These are phyloP conservation scores for Neurospora sp. DNA, from an alignment of 2,329 filamentous ascomycete genomes.

Conservation along the genomic window DNA sequence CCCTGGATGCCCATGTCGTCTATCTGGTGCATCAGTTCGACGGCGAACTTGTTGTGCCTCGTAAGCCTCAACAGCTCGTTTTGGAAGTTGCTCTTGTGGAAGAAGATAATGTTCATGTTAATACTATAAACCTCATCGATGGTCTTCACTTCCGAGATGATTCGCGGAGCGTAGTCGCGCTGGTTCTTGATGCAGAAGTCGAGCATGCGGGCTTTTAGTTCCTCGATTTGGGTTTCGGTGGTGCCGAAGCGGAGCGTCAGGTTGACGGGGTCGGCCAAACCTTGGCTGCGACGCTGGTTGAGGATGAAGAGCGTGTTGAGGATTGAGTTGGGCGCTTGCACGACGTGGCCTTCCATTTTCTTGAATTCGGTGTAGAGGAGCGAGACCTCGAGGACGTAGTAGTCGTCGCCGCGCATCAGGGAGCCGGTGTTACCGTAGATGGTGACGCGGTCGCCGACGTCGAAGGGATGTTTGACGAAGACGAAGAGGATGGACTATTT, in stretches of 20 bases:
- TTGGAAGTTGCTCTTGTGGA: conserved; percentile 96
- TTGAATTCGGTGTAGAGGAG: conserved; percentile 95
- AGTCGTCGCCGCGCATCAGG: conserved; percentile 74
- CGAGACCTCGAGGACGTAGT: conserved; percentile 91
- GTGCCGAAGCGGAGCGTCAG: conserved; percentile 86
- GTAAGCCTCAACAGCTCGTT: conserved; percentile 86
- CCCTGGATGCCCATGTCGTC: conserved; percentile 77
- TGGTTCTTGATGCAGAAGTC: conserved; percentile 80
- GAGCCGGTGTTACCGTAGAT: conserved; percentile 84
- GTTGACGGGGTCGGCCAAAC: conserved; percentile 74
- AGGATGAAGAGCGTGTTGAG: conserved; percentile 90
- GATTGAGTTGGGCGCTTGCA: conserved; percentile 90
- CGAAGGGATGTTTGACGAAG: conserved; percentile 94
- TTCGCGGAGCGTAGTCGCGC: conserved; percentile 52
- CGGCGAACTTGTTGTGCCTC: conserved; percentile 89
- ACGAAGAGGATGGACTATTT: conserved; percentile 79
- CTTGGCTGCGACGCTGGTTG: conserved; percentile 84
- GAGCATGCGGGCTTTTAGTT: conserved; percentile 67
- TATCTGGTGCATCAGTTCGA: conserved; percentile 80
- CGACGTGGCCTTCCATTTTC: conserved; percentile 95
- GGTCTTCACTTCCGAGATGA: conserved; percentile 58
- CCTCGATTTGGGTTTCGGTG: conserved; percentile 69
- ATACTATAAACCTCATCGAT: conserved; percentile 78
- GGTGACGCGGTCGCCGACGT: conserved; percentile 86
- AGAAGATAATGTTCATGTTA: conserved; percentile 87